Percentiles rank a stretch among this genome's conserved stretches.
Evolutionary conservation across 805 yeast species (phyloP).

Genomic region (Wickerhamiella slavikovae): DNA sequence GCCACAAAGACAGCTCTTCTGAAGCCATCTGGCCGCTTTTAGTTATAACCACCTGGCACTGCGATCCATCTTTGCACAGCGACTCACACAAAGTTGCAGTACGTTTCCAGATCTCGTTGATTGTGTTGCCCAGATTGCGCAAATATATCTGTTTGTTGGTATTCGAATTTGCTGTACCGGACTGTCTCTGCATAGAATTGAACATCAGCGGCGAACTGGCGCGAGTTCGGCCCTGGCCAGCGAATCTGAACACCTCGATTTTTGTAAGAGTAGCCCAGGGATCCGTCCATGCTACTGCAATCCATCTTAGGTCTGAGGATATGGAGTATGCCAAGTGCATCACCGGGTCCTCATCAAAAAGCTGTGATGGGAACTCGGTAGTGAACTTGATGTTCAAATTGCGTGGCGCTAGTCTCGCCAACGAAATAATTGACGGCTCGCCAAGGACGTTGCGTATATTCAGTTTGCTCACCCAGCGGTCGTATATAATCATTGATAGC

Average conservation of each 20-base stretch:
- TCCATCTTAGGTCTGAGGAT: conserved; percentile 65
- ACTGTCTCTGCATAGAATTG: not conserved
- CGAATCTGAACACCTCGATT: conserved; percentile 29
- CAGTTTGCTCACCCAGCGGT: conserved; percentile 10
- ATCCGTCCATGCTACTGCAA: conserved; percentile 77
- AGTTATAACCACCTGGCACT: not conserved
- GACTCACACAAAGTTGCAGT: conserved; percentile 3
- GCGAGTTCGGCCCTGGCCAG: conserved; percentile 4
- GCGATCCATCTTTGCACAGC: not conserved
- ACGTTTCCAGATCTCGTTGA: conserved; percentile 9
- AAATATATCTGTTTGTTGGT: not conserved
- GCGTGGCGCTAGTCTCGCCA: conserved; percentile 18
- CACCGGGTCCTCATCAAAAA: conserved; percentile 48
- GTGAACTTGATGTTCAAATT: conserved; percentile 11
- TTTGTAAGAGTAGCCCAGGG: conserved; percentile 47
- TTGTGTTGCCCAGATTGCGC: conserved; percentile 5
- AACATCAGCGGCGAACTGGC: conserved; percentile 2
- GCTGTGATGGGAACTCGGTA: conserved; percentile 6
- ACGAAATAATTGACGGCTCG: conserved; percentile 12
- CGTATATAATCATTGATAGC: conserved; percentile 15
- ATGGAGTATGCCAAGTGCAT: conserved; percentile 75
- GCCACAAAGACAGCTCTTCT: not conserved
- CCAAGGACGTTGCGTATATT: conserved; percentile 1
- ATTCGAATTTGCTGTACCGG: not conserved
- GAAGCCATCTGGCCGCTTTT: not conserved